These are phyloP conservation scores for Rauvolfia tetraphylla DNA, from an alignment of 257 asterid genomes.

Conservation along the genomic window DNA sequence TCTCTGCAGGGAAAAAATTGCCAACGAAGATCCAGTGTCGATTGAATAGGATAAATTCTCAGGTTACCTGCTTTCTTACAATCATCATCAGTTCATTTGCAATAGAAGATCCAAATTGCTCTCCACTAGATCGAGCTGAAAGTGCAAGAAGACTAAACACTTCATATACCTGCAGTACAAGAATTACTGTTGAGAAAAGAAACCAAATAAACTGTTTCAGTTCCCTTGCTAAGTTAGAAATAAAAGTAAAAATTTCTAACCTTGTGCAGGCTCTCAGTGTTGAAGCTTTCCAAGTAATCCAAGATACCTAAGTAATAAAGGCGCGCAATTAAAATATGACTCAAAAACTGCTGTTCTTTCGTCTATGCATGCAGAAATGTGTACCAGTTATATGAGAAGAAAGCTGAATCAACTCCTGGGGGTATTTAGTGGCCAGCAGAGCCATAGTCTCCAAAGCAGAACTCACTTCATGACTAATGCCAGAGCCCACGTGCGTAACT, in stretches of 20 bases:
- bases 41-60: constrained; percentile 1
- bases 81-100: constrained; percentile 79
- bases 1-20: background rate
- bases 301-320: constrained; percentile 56
- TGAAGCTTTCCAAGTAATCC: constrained; percentile 86
- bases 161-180: constrained; percentile 69
- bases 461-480: constrained; percentile 61
- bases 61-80: constrained; percentile 68
- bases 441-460: constrained; percentile 75
- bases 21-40: background rate
- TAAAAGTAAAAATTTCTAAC: constrained; percentile 24
- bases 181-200: constrained; percentile 19
- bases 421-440: constrained; percentile 53
- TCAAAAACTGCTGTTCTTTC: background rate
- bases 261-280: constrained; percentile 66
- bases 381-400: constrained; percentile 72
- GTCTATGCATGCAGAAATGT: background rate
- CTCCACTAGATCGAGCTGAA: constrained; percentile 52
- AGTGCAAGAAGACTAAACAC: constrained; percentile 71
- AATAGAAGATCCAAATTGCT: constrained; percentile 60
- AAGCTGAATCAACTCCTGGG: constrained; percentile 66
- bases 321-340: background rate
- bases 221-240: constrained; percentile 16
- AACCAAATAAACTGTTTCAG: constrained; percentile 7
- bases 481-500: constrained; percentile 81